phyloP scores from a whole-genome alignment of 208 protist genomes.

The Endotrypanum monterogeii region DNA sequence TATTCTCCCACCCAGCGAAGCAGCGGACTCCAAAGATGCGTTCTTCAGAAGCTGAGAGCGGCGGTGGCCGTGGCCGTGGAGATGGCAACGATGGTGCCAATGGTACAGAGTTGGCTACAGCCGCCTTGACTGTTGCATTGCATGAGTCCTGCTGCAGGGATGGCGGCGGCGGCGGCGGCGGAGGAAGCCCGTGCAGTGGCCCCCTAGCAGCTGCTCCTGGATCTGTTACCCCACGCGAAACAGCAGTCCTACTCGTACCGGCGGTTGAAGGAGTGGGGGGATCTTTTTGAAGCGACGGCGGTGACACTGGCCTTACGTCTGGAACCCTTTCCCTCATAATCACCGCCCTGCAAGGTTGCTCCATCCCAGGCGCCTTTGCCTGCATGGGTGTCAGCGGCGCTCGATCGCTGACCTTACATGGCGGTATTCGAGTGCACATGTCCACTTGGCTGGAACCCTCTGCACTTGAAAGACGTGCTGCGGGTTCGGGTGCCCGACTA shows the following conservation, averaged over 20 bases:
- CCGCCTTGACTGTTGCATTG: not conserved
- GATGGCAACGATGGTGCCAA: not conserved
- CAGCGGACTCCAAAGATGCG: slow-evolving; percentile 40
- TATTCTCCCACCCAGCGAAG: slow-evolving; percentile 57
- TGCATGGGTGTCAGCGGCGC: not conserved
- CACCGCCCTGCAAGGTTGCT: not conserved
- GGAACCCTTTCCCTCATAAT: not conserved
- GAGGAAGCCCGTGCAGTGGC: not conserved
- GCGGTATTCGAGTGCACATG: not conserved
- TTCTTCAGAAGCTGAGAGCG: slow-evolving; percentile 1
- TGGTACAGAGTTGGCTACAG: not conserved
- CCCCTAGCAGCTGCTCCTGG: not conserved
- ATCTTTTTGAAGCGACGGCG: not conserved
- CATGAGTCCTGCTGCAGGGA: not conserved
- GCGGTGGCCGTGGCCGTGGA: no score
- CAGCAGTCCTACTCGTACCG: not conserved
- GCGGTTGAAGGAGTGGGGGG: not conserved
- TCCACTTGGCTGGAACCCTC: not conserved
- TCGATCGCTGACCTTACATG: not conserved
- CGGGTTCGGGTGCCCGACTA: not conserved
- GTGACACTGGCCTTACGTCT: not conserved
- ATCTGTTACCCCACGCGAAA: not conserved
- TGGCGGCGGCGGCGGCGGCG: not conserved
- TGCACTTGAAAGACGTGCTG: not conserved
- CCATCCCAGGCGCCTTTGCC: not conserved